Base-by-base conservation (phyloP, 2,329 filamentous ascomycete species). In the Aspergillus ibericus region DNA sequence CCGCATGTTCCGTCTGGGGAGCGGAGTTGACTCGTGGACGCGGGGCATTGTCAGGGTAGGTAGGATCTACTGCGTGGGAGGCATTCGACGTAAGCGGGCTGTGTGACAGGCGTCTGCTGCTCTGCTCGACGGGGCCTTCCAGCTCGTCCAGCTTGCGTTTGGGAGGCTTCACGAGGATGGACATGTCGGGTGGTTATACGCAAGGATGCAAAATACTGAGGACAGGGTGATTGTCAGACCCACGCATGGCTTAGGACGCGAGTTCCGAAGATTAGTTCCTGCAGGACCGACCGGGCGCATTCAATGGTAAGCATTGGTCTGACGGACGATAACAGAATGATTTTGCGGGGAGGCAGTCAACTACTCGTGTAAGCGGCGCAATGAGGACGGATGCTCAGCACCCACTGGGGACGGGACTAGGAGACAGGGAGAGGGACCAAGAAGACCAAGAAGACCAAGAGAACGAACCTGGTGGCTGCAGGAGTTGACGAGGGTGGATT, bases 101-200 rank as follows among this genome's bases (percentile, higher is more conserved):
- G n/a, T 53, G 62, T 32, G 60, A 47, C 36, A 53, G 50, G 12
- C 52, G 53, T 6, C 47, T 48, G 32, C 27, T 47, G 27, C 53
- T 54, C 38, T 59, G 64, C 20, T 69, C 69, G 9, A 64, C 60
- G 15, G 61, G 59, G 20, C 55, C 50, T 15, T 69, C 70, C 18
- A 65, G 53, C 51, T 72, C 66, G 44, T 67, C 61, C 20, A 72
- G 58, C 59, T 72, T 72, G 60, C 72, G 70, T 58, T 75, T 75
- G 22, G 63, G 61, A 25, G 70, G 70, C 38, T 69, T 68, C 50
- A 67, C 68, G 36, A 74, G 61, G 42, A 72, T 63, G 36, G 72
- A 73, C 72, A 74, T 70, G 27, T 34, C 67, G 59, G 46, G 25
- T 34, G 20, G 18, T 22, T 49, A 15, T 38, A 51, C 44, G 44